phyloP scores from a whole-genome alignment of 805 yeast species.

The Yamadazyma sp. region DNA sequence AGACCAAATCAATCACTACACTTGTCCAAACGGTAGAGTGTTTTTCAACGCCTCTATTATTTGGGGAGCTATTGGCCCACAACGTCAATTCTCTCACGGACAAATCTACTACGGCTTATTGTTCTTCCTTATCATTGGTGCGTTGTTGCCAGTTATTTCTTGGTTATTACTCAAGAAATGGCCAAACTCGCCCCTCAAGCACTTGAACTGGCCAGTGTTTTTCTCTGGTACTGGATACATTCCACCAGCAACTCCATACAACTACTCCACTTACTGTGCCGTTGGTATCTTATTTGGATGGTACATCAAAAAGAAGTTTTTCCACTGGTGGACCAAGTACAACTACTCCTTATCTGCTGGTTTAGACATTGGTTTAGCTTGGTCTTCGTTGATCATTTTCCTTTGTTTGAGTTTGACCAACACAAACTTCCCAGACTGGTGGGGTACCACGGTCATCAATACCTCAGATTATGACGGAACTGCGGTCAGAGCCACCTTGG shows the following conservation, averaged over 20 bases:
- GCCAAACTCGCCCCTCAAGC: slow-evolving; percentile 28
- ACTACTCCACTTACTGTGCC: slow-evolving; percentile 54
- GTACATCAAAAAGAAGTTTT: slow-evolving; percentile 39
- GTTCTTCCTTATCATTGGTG: slow-evolving; percentile 42
- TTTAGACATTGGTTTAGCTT: slow-evolving; percentile 45
- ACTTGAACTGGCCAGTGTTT: slow-evolving; percentile 28
- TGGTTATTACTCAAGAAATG: slow-evolving; percentile 42
- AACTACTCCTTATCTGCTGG: slow-evolving; percentile 47
- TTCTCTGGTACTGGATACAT: slow-evolving; percentile 54
- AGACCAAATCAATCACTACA: slow-evolving; percentile 28
- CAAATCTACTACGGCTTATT: slow-evolving; percentile 28
- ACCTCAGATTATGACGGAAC: slow-evolving; percentile 33
- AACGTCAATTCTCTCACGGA: slow-evolving; percentile 16
- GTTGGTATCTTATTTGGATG: slow-evolving; percentile 34
- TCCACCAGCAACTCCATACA: slow-evolving; percentile 76
- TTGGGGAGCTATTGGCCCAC: slow-evolving; percentile 41
- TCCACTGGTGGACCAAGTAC: slow-evolving; percentile 41
- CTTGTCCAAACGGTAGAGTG: slow-evolving; percentile 43
- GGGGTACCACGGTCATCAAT: slow-evolving; percentile 58
- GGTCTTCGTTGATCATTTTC: slow-evolving; percentile 39
- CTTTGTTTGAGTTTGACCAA: slow-evolving; percentile 25
- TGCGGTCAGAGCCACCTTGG: slow-evolving; percentile 27
- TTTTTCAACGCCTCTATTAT: slow-evolving; percentile 45
- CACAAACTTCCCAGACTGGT: slow-evolving; percentile 47
- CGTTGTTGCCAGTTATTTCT: slow-evolving; percentile 33